Percentiles rank a stretch among this genome's conserved stretches.
These are phyloP conservation scores for Liquidambar formosana DNA, from an alignment of 164 flowering plant species.

Conservation along the genomic window DNA sequence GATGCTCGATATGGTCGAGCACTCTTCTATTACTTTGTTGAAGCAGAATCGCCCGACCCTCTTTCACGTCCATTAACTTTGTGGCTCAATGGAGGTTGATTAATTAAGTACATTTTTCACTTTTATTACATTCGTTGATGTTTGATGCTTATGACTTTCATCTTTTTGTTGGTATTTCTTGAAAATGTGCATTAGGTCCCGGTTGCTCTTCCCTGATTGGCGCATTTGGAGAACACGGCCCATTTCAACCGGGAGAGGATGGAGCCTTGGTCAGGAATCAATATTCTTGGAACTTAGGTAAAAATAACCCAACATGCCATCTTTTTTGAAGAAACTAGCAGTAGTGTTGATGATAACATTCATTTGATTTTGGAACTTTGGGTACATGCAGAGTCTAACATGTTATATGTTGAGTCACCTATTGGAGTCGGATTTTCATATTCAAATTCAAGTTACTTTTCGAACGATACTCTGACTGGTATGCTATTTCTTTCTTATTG, in stretches of 20 bases:
- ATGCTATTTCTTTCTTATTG: too few relatives aligned
- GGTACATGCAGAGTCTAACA: constrained; percentile 46
- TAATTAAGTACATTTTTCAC: neutral
- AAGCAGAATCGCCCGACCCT: constrained; percentile 30
- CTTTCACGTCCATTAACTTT: constrained; percentile 40
- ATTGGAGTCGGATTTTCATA: constrained; percentile 58
- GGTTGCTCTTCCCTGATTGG: constrained; percentile 58
- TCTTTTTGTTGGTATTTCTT: too few relatives aligned
- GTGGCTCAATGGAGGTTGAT: constrained; percentile 56
- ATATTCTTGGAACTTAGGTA: constrained; percentile 51
- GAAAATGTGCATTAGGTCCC: constrained; percentile 26
- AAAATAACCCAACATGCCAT: too few relatives aligned
- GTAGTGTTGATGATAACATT: neutral
- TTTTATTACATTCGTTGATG: neutral
- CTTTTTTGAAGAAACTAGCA: neutral
- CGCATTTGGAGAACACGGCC: constrained; percentile 54
- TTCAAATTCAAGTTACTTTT: constrained; percentile 36
- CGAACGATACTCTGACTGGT: constrained; percentile 50
- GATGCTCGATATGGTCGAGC: constrained; percentile 37
- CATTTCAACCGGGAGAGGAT: constrained; percentile 35
- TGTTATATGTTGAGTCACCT: constrained; percentile 50
- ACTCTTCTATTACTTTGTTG: constrained; percentile 49
- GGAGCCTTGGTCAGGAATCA: constrained; percentile 32
- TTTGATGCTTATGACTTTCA: too few relatives aligned
- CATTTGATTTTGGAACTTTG: too few relatives aligned